These are phyloP conservation scores for Talaromyces sp. DNA, from an alignment of 2,329 filamentous ascomycete species.

Conservation along the genomic window DNA sequence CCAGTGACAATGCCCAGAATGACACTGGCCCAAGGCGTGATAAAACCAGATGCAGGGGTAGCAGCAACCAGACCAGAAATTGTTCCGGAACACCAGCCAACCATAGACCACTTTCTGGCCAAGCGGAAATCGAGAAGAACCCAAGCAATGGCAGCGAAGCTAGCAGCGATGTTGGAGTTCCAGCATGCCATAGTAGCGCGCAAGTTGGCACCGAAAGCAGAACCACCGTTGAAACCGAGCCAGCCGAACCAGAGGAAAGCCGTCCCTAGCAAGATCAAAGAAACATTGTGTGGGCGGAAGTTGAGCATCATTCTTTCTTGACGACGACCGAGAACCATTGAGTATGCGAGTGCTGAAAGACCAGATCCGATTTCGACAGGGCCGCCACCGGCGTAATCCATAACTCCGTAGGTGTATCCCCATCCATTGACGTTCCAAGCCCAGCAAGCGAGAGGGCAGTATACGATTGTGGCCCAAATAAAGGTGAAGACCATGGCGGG, in stretches of 20 bases:
- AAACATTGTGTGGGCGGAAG: conserved; percentile 98
- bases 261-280: conserved; percentile 91
- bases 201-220: conserved; percentile 87
- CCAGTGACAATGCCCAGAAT: conserved; percentile 61
- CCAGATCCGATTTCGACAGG: conserved; percentile 97
- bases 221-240: conserved; percentile 98
- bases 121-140: conserved; percentile 93
- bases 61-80: conserved; percentile 86
- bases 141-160: conserved; percentile 91
- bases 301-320: conserved; percentile 99
- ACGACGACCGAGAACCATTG: conserved; percentile 88
- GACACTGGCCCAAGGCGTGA: conserved; percentile 64
- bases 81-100: conserved; percentile 86
- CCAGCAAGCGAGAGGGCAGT: conserved; percentile 96
- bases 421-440: conserved; percentile 94
- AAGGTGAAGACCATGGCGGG: conserved; percentile 95
- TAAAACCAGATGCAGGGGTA: conserved; percentile 76
- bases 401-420: conserved; percentile 83
- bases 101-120: conserved; percentile 89
- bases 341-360: conserved; percentile 89
- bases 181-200: conserved; percentile 95
- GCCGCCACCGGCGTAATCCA: conserved; percentile 94
- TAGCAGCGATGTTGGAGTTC: conserved; percentile 92
- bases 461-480: conserved; percentile 94
- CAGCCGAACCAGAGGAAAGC: conserved; percentile 97